These are phyloP conservation scores for Lodderomyces theae DNA, from an alignment of 1,139 yeast species.

Conservation along the genomic window DNA sequence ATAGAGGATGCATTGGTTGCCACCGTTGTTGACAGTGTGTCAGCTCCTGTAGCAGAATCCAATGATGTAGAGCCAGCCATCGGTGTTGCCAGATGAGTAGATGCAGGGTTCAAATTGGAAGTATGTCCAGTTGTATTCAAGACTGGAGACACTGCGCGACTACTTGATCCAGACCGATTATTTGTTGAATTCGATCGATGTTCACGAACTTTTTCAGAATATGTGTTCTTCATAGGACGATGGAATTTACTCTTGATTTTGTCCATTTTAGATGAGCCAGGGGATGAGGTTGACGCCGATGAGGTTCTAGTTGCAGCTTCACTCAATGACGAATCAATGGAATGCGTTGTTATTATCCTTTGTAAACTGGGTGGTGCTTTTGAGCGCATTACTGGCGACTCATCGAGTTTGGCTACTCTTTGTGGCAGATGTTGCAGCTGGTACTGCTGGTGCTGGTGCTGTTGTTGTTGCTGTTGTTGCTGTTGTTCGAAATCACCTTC, in stretches of 20 bases:
- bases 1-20: not conserved
- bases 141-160: slow-evolving; percentile 23
- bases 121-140: not conserved
- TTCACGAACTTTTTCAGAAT: slow-evolving; percentile 34
- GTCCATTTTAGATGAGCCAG: slow-evolving; percentile 22
- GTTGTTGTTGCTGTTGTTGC: slow-evolving; percentile 5
- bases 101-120: not conserved
- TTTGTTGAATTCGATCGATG: slow-evolving; percentile 30
- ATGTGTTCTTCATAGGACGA: slow-evolving; percentile 22
- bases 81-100: not conserved
- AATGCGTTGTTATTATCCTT: slow-evolving; percentile 10
- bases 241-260: slow-evolving; percentile 13
- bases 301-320: slow-evolving; percentile 5
- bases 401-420: slow-evolving; percentile 1
- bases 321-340: slow-evolving; percentile 11
- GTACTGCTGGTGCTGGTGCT: too few species aligned
- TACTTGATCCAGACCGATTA: slow-evolving; percentile 11
- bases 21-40: not conserved
- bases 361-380: slow-evolving; percentile 10
- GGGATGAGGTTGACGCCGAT: slow-evolving; percentile 5
- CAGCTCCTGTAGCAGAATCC: not conserved
- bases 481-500: not conserved
- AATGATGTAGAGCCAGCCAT: not conserved
- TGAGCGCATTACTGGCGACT: not conserved
- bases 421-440: slow-evolving; percentile 4